Evolutionary conservation across 208 protist genomes (phyloP).

Genomic region (Eutreptiella sp.): DNA sequence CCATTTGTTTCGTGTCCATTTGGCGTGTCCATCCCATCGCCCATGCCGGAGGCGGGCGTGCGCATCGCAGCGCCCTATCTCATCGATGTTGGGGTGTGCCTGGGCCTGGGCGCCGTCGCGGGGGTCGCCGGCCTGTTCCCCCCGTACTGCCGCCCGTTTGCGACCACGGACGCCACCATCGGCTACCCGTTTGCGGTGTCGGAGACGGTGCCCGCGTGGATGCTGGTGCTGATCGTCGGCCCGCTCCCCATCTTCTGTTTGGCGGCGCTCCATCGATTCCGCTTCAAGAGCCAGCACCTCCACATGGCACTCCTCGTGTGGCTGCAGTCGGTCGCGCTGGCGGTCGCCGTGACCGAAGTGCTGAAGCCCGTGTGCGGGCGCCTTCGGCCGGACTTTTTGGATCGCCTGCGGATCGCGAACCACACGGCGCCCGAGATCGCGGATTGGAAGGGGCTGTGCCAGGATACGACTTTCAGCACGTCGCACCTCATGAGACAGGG

Average conservation of each 20-base stretch:
- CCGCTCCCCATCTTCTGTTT: constrained; percentile 21
- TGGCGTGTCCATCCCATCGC: too few species aligned
- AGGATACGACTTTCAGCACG: constrained; percentile 31
- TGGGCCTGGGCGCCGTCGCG: too few species aligned
- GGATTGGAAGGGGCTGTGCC: neutral
- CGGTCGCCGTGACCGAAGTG: constrained; percentile 48
- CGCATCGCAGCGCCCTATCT: too few species aligned
- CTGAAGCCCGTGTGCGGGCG: constrained; percentile 72
- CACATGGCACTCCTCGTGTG: constrained; percentile 41
- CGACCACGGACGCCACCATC: constrained; percentile 14
- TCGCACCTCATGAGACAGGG: constrained; percentile 46
- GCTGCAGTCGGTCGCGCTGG: constrained; percentile 39
- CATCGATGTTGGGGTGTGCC: too few species aligned
- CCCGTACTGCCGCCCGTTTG: neutral
- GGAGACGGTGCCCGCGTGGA: constrained; percentile 26
- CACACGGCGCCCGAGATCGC: neutral
- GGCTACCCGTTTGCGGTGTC: neutral
- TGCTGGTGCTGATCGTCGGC: constrained; percentile 15
- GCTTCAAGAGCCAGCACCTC: constrained; percentile 44
- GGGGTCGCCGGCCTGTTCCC: too few species aligned
- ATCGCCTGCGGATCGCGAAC: constrained; percentile 40
- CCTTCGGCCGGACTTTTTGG: constrained; percentile 76
- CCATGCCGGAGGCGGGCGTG: too few species aligned
- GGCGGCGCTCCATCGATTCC: constrained; percentile 14
- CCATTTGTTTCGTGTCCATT: too few species aligned